These are phyloP conservation scores for Mycena haematopus DNA, from an alignment of 768 basidiomycete genomes.

Conservation along the genomic window DNA sequence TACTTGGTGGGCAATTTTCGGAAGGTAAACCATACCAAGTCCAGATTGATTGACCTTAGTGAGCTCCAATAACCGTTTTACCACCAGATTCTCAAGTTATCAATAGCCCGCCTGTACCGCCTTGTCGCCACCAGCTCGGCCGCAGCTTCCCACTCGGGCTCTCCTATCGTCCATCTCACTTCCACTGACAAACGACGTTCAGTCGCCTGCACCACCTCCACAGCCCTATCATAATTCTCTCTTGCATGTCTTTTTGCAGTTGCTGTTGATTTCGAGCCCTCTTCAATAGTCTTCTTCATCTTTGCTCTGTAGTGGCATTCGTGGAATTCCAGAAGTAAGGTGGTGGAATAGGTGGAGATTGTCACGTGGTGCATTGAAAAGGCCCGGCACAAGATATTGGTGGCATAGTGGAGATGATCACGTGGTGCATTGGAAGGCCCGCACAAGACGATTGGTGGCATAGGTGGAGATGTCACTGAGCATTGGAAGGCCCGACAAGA, in stretches of 20 bases:
- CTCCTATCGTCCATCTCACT: no score
- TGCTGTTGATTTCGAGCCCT: neutral
- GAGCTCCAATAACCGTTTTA: neutral
- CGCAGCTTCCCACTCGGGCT: neutral
- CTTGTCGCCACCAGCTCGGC: neutral
- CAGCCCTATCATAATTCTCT: conserved; percentile 21
- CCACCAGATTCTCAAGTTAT: neutral
- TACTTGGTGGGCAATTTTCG: no score
- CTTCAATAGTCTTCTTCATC: neutral
- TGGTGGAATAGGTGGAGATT: no score
- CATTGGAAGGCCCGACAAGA: no score
- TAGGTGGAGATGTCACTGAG: no score
- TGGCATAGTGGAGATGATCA: no score
- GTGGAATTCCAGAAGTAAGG: no score
- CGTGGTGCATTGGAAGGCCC: no score
- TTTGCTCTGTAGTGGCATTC: neutral
- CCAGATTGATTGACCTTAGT: neutral
- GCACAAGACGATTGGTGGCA: no score
- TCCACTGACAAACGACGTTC: no score
- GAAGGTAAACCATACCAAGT: neutral
- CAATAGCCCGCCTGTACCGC: neutral
- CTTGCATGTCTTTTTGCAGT: conserved; percentile 11
- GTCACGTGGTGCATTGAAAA: no score
- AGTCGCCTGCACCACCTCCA: neutral
- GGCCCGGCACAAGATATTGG: no score